Evolutionary conservation across 1,284 basidiomycete genomes (phyloP).

Genomic region (Austropuccinia psidii): DNA sequence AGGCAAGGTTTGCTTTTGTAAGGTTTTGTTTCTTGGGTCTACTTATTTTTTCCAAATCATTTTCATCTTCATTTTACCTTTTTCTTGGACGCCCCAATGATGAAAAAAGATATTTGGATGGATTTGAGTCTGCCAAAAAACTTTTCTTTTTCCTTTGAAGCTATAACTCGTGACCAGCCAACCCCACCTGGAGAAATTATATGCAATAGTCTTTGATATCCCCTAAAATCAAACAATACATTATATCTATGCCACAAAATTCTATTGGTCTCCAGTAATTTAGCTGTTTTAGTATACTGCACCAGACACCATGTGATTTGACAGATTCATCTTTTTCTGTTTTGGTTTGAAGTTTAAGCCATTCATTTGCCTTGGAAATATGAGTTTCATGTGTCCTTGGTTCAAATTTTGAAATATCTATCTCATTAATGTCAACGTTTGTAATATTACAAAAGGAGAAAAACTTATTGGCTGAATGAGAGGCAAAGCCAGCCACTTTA

Average conservation of each 20-base stretch:
- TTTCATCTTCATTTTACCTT: too few species aligned
- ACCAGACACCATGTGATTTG: not conserved
- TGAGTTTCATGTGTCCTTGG: not conserved
- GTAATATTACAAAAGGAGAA: not conserved
- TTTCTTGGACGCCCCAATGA: too few species aligned
- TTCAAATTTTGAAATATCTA: not conserved
- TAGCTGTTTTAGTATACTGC: not conserved
- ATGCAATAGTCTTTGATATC: constrained; percentile 16
- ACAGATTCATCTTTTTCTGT: not conserved
- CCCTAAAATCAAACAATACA: not conserved
- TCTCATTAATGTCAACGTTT: not conserved
- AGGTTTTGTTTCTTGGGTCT: too few species aligned
- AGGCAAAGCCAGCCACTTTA: not conserved
- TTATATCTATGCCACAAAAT: not conserved
- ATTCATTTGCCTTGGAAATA: not conserved
- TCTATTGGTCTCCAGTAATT: constrained; percentile 4
- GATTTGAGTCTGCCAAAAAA: too few species aligned
- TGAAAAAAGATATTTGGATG: too few species aligned
- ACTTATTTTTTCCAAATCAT: too few species aligned
- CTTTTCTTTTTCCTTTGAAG: too few species aligned
- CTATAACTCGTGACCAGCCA: too few species aligned
- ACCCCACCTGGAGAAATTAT: too few species aligned
- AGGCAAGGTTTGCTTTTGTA: too few species aligned
- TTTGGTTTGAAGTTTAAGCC: not conserved
- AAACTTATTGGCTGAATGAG: not conserved